Percentiles rank a stretch among this genome's conserved stretches.
phyloP scores from a whole-genome alignment of 2,329 filamentous ascomycete species.

The Fusarium oxysporum region DNA sequence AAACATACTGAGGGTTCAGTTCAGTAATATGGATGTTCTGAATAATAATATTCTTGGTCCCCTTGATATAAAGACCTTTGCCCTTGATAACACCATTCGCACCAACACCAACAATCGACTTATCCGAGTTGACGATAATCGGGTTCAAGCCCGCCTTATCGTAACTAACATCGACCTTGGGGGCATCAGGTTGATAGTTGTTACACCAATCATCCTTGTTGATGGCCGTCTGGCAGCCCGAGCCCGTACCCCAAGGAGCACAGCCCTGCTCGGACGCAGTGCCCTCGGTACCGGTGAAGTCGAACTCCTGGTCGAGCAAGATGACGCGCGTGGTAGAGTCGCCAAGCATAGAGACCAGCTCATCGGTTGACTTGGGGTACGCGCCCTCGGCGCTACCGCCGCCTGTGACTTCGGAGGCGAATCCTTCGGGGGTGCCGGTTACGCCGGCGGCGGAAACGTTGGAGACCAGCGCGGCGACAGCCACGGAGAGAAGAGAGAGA shows the following conservation, averaged over 20 bases:
- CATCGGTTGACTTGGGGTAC: slow-evolving; percentile 63
- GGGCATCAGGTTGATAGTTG: slow-evolving; percentile 67
- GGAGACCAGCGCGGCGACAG: slow-evolving; percentile 30
- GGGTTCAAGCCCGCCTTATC: slow-evolving; percentile 64
- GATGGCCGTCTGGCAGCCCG: slow-evolving; percentile 68
- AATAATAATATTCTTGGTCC: slow-evolving; percentile 67
- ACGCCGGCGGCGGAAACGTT: slow-evolving; percentile 38
- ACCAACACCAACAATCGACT: slow-evolving; percentile 66
- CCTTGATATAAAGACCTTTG: slow-evolving; percentile 63
- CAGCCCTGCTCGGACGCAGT: slow-evolving; percentile 65
- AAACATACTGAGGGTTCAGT: slow-evolving; percentile 68
- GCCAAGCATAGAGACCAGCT: slow-evolving; percentile 70
- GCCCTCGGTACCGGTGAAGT: slow-evolving; percentile 68
- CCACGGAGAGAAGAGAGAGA: slow-evolving; percentile 29
- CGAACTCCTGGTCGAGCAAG: slow-evolving; percentile 66
- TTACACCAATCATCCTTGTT: slow-evolving; percentile 69
- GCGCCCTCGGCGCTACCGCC: slow-evolving; percentile 70
- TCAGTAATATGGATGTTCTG: slow-evolving; percentile 68
- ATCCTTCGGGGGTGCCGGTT: slow-evolving; percentile 54
- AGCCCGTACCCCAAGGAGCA: slow-evolving; percentile 67
- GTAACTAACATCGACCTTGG: slow-evolving; percentile 57
- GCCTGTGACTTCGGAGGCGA: slow-evolving; percentile 67
- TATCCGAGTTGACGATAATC: slow-evolving; percentile 67
- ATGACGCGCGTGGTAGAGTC: slow-evolving; percentile 67
- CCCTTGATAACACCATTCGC: slow-evolving; percentile 66